Evolutionary conservation across 108 stramenopile species (phyloP), one percentile per base, ranked within the genome.

Genomic region (Parietichytrium sp.): DNA sequence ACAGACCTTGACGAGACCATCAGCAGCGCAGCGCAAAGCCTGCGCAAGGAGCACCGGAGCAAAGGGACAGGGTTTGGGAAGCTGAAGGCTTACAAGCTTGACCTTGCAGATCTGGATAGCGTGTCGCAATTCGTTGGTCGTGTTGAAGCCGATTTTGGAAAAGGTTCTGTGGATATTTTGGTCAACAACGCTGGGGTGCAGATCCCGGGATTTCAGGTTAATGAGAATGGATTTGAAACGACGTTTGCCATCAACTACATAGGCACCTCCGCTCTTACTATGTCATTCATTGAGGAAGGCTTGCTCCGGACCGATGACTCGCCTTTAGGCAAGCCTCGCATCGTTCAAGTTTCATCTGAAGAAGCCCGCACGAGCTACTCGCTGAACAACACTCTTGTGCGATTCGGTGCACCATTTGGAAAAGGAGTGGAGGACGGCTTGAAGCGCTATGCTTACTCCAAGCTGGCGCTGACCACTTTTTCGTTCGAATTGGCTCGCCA

Each of bases 341-440:
- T 72, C 61, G 25, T 72, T 72, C 45, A 33, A 16, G 61, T 72
- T 6, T 72, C 61, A 0, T 72, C 61, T 72, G 61, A 8, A n/a
- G 61, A 72, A 20, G 38, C 36, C 61, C 61, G 61, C 0, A 20
- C 29, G 10, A 18, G 29, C 16, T 45, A 31, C 23, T 23, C 25
- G 33, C 61, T 72, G 20, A 72, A 72, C 3, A 23, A 16, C 33
- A 72, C 61, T 6, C 38, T 33, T 1, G 10, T 33, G 33, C 61
- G 38, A 6, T 3, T 72, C 45, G 61, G 61, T 6, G n/a, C 18
- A 23, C 61, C 61, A 0, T 31, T 38, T 12, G 36, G 38, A 16
- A 72, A 27, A n/a, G 61, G 61, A n/a, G 45, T 72, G 23, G 10
- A 13, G 0, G 61, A 72, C 42, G 6, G 10, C 42, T 72, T 72